These are phyloP conservation scores for Metarhizium robertsii DNA, from an alignment of 2,329 filamentous ascomycete genomes.

Conservation along the genomic window DNA sequence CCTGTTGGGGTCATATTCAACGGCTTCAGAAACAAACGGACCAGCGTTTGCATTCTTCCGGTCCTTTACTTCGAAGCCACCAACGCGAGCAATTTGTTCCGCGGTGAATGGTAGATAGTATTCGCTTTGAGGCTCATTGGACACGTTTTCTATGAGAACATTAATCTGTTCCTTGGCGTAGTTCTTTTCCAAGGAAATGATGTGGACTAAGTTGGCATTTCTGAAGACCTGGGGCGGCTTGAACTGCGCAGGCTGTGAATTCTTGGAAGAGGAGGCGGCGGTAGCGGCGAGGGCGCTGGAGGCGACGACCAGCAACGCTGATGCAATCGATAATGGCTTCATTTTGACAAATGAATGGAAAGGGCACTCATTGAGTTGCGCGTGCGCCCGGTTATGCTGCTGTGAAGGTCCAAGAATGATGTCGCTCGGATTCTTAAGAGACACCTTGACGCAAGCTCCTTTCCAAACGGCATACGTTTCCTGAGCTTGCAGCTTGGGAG, in stretches of 20 bases:
- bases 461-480: conserved; percentile 27
- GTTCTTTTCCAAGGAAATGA: conserved; percentile 86
- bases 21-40: conserved; percentile 59
- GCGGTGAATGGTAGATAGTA: conserved; percentile 86
- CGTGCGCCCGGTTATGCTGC: conserved; percentile 13
- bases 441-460: conserved; percentile 4
- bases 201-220: conserved; percentile 84
- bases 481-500: conserved; percentile 1
- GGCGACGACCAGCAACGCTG: conserved; percentile 50
- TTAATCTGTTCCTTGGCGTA: conserved; percentile 88
- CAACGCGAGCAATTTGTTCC: conserved; percentile 65
- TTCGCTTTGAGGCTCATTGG: conserved; percentile 67
- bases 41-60: conserved; percentile 67
- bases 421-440: background rate
- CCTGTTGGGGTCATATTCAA: conserved; percentile 55
- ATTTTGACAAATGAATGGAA: conserved; percentile 21
- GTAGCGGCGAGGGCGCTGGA: conserved; percentile 34
- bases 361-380: conserved; percentile 24
- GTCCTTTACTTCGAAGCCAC: conserved; percentile 84
- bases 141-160: conserved; percentile 85
- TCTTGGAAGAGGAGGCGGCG: conserved; percentile 44
- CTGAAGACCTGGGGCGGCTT: conserved; percentile 85
- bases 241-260: conserved; percentile 57
- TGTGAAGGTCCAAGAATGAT: conserved; percentile 7
- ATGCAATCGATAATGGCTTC: conserved; percentile 39